phyloP scores from a whole-genome alignment of 345 rosid species.

The Hibiscus trionum region DNA sequence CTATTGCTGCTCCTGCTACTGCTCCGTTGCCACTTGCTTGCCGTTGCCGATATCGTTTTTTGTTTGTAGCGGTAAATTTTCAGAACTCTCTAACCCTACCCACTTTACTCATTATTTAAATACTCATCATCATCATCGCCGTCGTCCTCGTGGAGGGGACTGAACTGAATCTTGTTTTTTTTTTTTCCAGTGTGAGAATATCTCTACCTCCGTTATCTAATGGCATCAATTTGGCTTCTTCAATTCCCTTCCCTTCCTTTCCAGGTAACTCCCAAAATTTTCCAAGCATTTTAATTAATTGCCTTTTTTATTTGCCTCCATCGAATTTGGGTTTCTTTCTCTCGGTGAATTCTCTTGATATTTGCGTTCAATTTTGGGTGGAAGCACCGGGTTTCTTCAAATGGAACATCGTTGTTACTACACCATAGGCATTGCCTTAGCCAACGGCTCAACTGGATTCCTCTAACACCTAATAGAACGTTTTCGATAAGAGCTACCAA shows the following conservation, averaged over 20 bases:
- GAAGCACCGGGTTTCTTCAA: slow-evolving; percentile 28
- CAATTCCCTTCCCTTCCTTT: slow-evolving; percentile 25
- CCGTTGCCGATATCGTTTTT: background rate
- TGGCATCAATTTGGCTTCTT: slow-evolving; percentile 41
- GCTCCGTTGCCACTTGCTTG: background rate
- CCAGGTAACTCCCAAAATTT: slow-evolving; percentile 18
- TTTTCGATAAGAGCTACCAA: slow-evolving; percentile 29
- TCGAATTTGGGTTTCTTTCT: background rate
- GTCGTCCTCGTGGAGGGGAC: background rate
- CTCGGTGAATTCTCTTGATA: background rate
- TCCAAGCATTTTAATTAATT: background rate
- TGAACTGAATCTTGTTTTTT: background rate
- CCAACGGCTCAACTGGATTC: slow-evolving; percentile 16
- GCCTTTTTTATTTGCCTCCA: background rate
- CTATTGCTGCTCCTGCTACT: too few species aligned
- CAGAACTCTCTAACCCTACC: background rate
- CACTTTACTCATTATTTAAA: too few species aligned
- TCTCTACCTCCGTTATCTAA: slow-evolving; percentile 1
- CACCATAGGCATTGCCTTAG: slow-evolving; percentile 10
- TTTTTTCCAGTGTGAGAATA: slow-evolving; percentile 1
- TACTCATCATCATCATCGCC: too few species aligned
- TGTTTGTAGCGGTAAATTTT: background rate
- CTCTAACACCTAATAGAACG: background rate
- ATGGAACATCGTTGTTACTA: slow-evolving; percentile 16
- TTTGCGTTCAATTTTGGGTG: slow-evolving; percentile 32